Conservation (phyloP, 305 asterid genomes). For the Andrographis paniculata region DNA sequence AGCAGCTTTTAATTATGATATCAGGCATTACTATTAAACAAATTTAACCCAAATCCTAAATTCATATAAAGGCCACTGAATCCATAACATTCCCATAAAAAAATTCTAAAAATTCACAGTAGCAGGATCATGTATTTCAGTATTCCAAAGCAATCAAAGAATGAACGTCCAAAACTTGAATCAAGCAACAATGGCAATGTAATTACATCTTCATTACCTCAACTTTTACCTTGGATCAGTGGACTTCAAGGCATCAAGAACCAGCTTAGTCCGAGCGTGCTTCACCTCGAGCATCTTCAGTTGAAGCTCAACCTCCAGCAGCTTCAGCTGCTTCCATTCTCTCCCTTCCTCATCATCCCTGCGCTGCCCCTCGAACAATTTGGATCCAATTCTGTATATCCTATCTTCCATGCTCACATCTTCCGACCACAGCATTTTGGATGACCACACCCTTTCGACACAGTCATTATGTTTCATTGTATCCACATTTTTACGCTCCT, state of each 20-base stretch:
- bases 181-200: too few relatives aligned
- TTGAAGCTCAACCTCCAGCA: conserved; percentile 24
- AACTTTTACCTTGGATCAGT: too few relatives aligned
- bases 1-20: too few relatives aligned
- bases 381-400: conserved; percentile 25
- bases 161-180: too few relatives aligned
- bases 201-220: conserved; percentile 14
- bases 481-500: conserved; percentile 11
- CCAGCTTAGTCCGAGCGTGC: conserved; percentile 26
- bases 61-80: too few relatives aligned
- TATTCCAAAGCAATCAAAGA: too few relatives aligned
- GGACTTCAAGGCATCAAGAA: conserved; percentile 24
- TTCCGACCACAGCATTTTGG: not conserved
- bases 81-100: too few relatives aligned
- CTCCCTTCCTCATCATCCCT: conserved; percentile 22
- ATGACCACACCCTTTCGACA: conserved; percentile 5
- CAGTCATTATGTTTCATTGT: conserved; percentile 8
- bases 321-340: conserved; percentile 30
- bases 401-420: conserved; percentile 22
- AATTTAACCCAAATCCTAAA: too few relatives aligned
- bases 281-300: conserved; percentile 26
- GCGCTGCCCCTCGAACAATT: conserved; percentile 22
- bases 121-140: too few relatives aligned
- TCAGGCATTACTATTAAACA: too few relatives aligned
- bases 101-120: too few relatives aligned